These are phyloP conservation scores for Fagopyrum tataricum DNA, from an alignment of 148 eudicot genomes.

Conservation along the genomic window DNA sequence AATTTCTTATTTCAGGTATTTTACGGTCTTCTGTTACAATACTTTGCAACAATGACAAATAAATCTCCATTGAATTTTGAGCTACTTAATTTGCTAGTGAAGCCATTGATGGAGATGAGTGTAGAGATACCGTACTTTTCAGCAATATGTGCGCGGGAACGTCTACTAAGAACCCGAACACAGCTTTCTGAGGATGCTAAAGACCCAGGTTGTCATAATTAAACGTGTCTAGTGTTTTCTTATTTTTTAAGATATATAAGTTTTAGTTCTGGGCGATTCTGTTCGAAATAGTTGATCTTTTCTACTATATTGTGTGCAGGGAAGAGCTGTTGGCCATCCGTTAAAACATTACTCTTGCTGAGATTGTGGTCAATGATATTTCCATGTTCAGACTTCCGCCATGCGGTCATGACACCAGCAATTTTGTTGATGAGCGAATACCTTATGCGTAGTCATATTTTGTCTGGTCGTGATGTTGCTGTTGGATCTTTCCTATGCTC, in stretches of 20 bases:
- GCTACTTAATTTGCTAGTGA: constrained; percentile 65
- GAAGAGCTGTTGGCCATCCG: constrained; percentile 86
- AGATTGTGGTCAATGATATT: constrained; percentile 95
- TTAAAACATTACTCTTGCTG: constrained; percentile 76
- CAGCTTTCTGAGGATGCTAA: constrained; percentile 70
- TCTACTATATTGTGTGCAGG: constrained; percentile 32
- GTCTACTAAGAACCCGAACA: constrained; percentile 53
- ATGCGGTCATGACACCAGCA: constrained; percentile 90
- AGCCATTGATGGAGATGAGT: constrained; percentile 92
- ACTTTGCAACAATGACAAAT: constrained; percentile 79
- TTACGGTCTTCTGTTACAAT: constrained; percentile 87
- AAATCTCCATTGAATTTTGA: constrained; percentile 66
- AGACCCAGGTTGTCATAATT: constrained; percentile 50
- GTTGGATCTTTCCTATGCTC: constrained; percentile 85
- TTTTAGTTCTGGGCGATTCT: constrained; percentile 6
- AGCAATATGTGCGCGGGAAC: constrained; percentile 93
- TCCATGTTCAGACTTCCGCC: constrained; percentile 98
- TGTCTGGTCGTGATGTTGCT: constrained; percentile 70
- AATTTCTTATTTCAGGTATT: constrained; percentile 50
- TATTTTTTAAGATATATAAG: background rate
- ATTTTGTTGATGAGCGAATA: constrained; percentile 79
- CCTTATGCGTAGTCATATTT: constrained; percentile 75
- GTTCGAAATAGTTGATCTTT: background rate
- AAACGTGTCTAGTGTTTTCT: background rate
- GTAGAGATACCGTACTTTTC: constrained; percentile 77